Conservation (phyloP, 768 basidiomycete species). For the Podaxis sp. region DNA sequence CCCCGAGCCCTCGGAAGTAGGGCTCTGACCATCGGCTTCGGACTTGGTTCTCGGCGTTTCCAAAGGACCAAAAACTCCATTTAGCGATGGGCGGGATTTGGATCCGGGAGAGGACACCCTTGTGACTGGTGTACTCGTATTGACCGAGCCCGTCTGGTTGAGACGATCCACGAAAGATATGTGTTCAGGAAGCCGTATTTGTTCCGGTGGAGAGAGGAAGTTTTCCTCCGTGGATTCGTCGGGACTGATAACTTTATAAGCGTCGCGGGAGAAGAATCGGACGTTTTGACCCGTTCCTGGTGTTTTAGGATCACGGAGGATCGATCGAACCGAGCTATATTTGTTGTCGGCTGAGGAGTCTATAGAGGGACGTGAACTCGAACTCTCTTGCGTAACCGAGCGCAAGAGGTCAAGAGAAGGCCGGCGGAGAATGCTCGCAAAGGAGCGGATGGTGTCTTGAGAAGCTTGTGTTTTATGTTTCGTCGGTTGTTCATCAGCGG, state of each 20-base stretch:
- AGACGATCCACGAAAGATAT: conserved; percentile 31
- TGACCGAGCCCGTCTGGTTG: conserved; percentile 23
- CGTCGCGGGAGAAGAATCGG: conserved; percentile 72
- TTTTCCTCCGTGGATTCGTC: conserved; percentile 51
- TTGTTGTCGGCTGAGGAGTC: conserved; percentile 25
- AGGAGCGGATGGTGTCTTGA: conserved; percentile 24
- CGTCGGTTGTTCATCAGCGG: conserved; percentile 25
- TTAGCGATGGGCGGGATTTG: conserved; percentile 42
- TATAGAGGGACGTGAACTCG: conserved; percentile 15
- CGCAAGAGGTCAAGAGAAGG: conserved; percentile 41
- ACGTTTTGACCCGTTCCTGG: conserved; percentile 80
- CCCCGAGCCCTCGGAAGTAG: conserved; percentile 23
- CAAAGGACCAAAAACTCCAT: conserved; percentile 52
- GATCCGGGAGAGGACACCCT: conserved; percentile 28
- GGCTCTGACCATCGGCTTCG: conserved; percentile 7
- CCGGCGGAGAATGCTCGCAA: conserved; percentile 26
- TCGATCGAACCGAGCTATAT: conserved; percentile 63
- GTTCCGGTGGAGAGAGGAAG: conserved; percentile 27
- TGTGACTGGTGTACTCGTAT: conserved; percentile 27
- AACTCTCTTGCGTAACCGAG: conserved; percentile 21
- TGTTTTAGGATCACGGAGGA: conserved; percentile 66
- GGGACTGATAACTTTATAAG: conserved; percentile 64
- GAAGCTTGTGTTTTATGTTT: conserved; percentile 31
- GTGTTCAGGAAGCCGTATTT: conserved; percentile 20
- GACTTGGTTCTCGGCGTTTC: conserved; percentile 21